These are phyloP conservation scores for Chlamydomonas reinhardtii DNA, from an alignment of 163 green algal genomes.

Conservation along the genomic window DNA sequence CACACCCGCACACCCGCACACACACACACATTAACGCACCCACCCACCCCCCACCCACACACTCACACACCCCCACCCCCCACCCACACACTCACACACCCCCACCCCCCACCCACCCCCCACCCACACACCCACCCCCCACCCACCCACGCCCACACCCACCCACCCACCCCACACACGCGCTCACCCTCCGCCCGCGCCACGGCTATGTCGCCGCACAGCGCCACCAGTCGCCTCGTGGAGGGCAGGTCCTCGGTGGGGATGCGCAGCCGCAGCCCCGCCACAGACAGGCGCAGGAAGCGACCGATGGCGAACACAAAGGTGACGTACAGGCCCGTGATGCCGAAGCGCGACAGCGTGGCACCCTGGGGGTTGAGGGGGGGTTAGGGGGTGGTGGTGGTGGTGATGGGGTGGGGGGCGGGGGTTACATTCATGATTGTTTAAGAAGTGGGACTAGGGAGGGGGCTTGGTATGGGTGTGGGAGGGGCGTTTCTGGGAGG, in stretches of 20 bases:
- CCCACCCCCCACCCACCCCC: too few relatives aligned
- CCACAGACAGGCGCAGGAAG: constrained; percentile 83
- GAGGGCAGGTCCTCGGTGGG: constrained; percentile 90
- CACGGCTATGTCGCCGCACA: constrained; percentile 94
- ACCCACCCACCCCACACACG: too few relatives aligned
- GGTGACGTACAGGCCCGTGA: constrained; percentile 90
- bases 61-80: too few relatives aligned
- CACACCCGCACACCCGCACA: too few relatives aligned
- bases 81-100: too few relatives aligned
- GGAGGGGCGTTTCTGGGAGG: too few relatives aligned
- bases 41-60: too few relatives aligned
- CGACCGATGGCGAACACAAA: constrained; percentile 84
- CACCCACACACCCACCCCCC: too few relatives aligned
- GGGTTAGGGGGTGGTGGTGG: neutral
- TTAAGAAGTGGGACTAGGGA: neutral
- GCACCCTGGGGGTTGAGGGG: constrained; percentile 57
- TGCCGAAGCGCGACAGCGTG: constrained; percentile 86
- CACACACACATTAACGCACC: too few relatives aligned
- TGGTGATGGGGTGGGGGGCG: neutral
- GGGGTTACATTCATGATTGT: too few relatives aligned
- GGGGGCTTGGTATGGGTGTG: neutral
- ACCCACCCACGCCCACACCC: too few relatives aligned
- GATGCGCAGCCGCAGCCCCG: constrained; percentile 84
- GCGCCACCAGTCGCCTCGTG: constrained; percentile 76
- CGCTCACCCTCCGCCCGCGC: constrained; percentile 82